Evolutionary conservation across 176 grass and related monocot species (phyloP).

Genomic region (Pontederia paniculata): DNA sequence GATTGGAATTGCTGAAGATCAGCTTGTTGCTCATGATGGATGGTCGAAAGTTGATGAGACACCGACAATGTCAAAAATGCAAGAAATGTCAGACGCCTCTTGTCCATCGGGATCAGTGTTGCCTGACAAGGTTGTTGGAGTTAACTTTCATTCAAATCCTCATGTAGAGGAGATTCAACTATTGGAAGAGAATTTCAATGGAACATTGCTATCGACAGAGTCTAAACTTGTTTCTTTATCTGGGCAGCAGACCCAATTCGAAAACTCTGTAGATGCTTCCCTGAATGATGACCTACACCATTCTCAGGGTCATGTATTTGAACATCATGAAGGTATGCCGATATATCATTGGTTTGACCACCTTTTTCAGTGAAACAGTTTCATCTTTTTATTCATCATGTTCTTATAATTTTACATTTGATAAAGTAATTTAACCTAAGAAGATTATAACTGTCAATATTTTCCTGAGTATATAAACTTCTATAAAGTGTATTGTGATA

Average conservation of each 20-base stretch:
- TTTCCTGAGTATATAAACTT: too few species aligned
- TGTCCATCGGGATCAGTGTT: constrained; percentile 22
- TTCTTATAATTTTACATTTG: too few species aligned
- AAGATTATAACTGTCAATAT: too few species aligned
- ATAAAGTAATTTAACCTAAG: too few species aligned
- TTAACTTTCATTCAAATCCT: constrained; percentile 18
- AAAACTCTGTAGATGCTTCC: constrained; percentile 35
- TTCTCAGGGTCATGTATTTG: constrained; percentile 35
- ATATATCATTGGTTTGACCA: too few species aligned
- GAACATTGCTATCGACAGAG: constrained; percentile 16
- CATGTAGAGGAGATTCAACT: constrained; percentile 23
- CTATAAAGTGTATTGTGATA: too few species aligned
- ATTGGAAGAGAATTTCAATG: constrained; percentile 8
- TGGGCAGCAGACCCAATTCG: constrained; percentile 32
- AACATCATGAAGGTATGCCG: constrained; percentile 50
- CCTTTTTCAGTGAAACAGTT: too few species aligned
- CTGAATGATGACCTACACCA: constrained; percentile 45
- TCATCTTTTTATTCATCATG: too few species aligned
- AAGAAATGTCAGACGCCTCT: constrained; percentile 28
- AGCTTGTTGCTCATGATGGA: constrained; percentile 32
- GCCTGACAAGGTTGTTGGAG: constrained; percentile 17
- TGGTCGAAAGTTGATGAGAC: constrained; percentile 48
- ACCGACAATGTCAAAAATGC: constrained; percentile 13
- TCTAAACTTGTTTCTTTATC: constrained; percentile 21
- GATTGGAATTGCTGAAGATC: constrained; percentile 22